Conservation (phyloP, 345 rosid genomes). For the Boechera retrofracta region DNA sequence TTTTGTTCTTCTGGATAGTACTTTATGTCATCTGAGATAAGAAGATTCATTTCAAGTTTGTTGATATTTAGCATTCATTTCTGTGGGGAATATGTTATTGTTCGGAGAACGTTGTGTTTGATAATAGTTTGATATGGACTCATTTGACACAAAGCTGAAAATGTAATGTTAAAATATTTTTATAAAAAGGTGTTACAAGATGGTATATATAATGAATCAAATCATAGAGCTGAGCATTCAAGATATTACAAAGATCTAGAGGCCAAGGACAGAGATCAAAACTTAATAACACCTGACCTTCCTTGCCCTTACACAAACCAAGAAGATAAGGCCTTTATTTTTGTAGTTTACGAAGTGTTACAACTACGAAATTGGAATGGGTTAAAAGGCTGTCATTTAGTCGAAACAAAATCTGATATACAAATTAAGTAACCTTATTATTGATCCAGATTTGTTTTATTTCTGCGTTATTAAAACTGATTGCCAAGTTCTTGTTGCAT, state of each 20-base stretch:
- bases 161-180: neutral
- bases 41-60: no score
- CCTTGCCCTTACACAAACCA: slow-evolving; percentile 13
- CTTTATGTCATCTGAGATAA: neutral
- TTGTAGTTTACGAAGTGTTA: slow-evolving; percentile 31
- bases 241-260: slow-evolving; percentile 6
- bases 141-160: neutral
- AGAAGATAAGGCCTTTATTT: slow-evolving; percentile 7
- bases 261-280: neutral
- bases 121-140: no score
- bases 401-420: slow-evolving; percentile 35
- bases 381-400: neutral
- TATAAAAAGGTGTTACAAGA: neutral
- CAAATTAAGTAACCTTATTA: slow-evolving; percentile 31
- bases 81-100: neutral
- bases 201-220: slow-evolving; percentile 5
- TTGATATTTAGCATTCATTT: neutral
- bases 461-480: slow-evolving; percentile 40
- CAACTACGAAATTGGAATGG: slow-evolving; percentile 25
- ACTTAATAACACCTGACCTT: slow-evolving; percentile 11
- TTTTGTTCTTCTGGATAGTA: neutral
- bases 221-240: neutral
- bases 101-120: neutral
- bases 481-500: slow-evolving; percentile 58
- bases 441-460: slow-evolving; percentile 29